Base-by-base conservation (phyloP, 2,329 filamentous ascomycete species). In the Knoxdaviesia capensis region DNA sequence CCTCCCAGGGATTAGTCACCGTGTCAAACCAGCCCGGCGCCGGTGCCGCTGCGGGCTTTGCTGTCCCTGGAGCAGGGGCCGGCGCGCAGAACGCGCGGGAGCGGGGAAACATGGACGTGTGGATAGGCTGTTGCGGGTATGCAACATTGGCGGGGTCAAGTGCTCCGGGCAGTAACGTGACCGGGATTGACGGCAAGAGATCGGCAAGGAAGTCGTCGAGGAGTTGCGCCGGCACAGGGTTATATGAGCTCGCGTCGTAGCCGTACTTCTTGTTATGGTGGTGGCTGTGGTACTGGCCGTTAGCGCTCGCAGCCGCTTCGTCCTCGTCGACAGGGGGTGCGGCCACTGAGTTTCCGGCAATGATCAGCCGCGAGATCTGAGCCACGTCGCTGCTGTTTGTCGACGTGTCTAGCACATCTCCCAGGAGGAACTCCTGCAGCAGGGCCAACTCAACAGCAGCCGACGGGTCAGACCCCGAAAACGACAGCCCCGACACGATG, bases 1-100 rank as follows among this genome's bases (percentile, higher is more conserved):
- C 85, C 51, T 92, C 81, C 77, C 82, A 93, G 0, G 90, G 90
- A 53, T 98, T 98, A 5, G 90, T 96, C 39, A 87, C 82, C 5
- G 72, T 69, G 56, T 96, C 84, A 42, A 98, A 76, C 79, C 86
- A 94, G 20, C 80, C 76, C 0, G 71, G 61, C 40, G 73, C 64
- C 3, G 39, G 40, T 1, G 36, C 11, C 20, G 53, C 49, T 20
- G 20, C 20, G 20, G 20, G 20, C 20, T 20, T 20, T 20, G 20
- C 20, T 3, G 20, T 20, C 20, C 20, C 20, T 20, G 20, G 20
- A 20, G 20, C 20, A 20, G 3, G 20, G 0, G 67, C 67, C 9
- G 61, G 59, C 7, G 67, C 60, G 33, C 69, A 69, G 54, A 84
- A 98, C 6, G 71, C 63, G 47, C 86, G 70, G 11, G 84, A 67